phyloP scores from a whole-genome alignment of 768 basidiomycete genomes.

The Russula emetica region DNA sequence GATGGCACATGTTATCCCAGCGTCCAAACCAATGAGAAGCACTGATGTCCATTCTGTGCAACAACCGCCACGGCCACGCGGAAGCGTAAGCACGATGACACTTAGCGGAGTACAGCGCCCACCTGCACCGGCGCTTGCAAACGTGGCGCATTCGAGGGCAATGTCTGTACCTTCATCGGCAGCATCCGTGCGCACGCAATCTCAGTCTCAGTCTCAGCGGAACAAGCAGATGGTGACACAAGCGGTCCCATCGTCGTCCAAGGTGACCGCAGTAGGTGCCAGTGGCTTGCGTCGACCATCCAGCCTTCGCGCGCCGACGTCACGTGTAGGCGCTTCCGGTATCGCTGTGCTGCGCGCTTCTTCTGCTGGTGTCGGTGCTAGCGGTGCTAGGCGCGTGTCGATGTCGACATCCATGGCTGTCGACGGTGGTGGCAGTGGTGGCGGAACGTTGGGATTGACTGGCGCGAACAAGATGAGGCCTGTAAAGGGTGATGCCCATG shows the following conservation, averaged over 20 bases:
- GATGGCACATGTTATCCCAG: background rate
- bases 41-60: background rate
- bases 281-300: constrained; percentile 10
- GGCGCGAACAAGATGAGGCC: background rate
- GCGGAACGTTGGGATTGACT: background rate
- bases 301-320: constrained; percentile 12
- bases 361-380: background rate
- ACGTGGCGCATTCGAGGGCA: background rate
- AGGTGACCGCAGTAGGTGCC: background rate
- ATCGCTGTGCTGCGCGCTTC: background rate
- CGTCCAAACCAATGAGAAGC: background rate
- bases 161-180: background rate
- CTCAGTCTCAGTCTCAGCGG: background rate
- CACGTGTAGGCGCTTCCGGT: background rate
- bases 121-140: background rate
- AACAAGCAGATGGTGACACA: background rate
- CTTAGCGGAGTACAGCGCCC: constrained; percentile 22
- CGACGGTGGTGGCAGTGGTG: background rate
- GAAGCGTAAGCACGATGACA: background rate
- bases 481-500: background rate
- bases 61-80: background rate
- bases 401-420: background rate
- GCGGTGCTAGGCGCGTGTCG: background rate
- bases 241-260: background rate
- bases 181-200: background rate